Evolutionary conservation across 441 rosid species (phyloP), one percentile per base, ranked within the genome.

Genomic region (Flueggea neowawraea): DNA sequence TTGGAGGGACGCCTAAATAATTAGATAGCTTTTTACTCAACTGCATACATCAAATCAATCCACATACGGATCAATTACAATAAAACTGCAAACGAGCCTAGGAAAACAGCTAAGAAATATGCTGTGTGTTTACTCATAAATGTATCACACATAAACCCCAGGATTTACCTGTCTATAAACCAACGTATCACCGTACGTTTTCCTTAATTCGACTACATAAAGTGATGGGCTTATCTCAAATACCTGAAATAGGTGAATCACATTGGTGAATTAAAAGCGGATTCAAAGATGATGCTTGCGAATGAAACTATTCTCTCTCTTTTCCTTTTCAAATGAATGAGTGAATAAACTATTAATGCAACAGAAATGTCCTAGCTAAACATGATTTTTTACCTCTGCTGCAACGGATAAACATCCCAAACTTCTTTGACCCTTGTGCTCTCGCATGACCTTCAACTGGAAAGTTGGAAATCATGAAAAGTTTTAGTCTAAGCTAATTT

Each of bases 121-220:
- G 6, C 7, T 51, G 16, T 51, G 50, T 47, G 12, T 47, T 36
- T 36, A 36, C 9, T 36, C 41, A 3, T 36, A 36, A 2, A 36
- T 5, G n/a, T n/a, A n/a, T n/a, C n/a, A n/a, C n/a, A n/a, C n/a
- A n/a, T n/a, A n/a, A 43, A 43, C 3, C 50, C n/a, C 5, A 43
- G 16, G 33, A 13, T 52, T 2, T 81, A 89, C 99, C 88, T 91
- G 90, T 86, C 96, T 84, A 78, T 95, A 95, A 48, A 66, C 76
- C 14, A 71, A 54, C 61, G 98, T 54, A 78, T 95, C 99, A 47
- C 99, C 99, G 41, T 65, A 74, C 12, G 92, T 80, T 87, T 95
- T 95, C 72, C 88, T 80, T 61, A 95, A 67, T 75, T 95, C 99
- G 43, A 95, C 99, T 55, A 95, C 97, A 58, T 80, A 75, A 64